Conservation (phyloP, 169 alveolate genomes). For the Plasmodium gallinaceum region DNA sequence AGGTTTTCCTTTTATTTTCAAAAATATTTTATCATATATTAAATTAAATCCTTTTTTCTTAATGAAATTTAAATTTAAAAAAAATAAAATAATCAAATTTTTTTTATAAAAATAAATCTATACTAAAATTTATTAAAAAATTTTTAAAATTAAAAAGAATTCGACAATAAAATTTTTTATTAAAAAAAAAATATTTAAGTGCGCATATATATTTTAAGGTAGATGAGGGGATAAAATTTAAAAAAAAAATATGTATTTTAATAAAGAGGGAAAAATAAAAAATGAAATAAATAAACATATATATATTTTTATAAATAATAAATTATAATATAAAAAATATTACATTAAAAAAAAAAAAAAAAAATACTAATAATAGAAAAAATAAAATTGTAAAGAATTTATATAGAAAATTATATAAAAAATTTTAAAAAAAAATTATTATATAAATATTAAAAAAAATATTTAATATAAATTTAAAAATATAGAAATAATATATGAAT, state of each 20-base stretch:
- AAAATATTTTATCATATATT: background rate
- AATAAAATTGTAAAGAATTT: no score
- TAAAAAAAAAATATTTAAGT: background rate
- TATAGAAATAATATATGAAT: no score
- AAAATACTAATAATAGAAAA: no score
- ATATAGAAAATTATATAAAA: no score
- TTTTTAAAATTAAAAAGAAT: background rate
- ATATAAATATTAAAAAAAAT: no score
- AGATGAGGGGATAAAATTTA: constrained; percentile 66
- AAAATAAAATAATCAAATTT: background rate
- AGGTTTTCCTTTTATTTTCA: constrained; percentile 5
- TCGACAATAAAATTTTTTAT: background rate
- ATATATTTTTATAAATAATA: background rate
- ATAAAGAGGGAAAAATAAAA: background rate
- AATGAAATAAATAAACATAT: background rate
- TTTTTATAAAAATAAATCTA: constrained; percentile 1
- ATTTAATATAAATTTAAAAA: no score
- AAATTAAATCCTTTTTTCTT: background rate
- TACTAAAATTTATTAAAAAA: background rate
- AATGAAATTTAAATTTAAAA: background rate
- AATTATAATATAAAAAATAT: no score
- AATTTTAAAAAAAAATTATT: no score
- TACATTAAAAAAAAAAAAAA: no score
- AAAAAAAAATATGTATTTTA: background rate
- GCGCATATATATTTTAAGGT: constrained; percentile 7